Percentiles rank a stretch among this genome's conserved stretches.
phyloP scores from a whole-genome alignment of 1,139 yeast genomes.

The Yamadazyma diddensiae region DNA sequence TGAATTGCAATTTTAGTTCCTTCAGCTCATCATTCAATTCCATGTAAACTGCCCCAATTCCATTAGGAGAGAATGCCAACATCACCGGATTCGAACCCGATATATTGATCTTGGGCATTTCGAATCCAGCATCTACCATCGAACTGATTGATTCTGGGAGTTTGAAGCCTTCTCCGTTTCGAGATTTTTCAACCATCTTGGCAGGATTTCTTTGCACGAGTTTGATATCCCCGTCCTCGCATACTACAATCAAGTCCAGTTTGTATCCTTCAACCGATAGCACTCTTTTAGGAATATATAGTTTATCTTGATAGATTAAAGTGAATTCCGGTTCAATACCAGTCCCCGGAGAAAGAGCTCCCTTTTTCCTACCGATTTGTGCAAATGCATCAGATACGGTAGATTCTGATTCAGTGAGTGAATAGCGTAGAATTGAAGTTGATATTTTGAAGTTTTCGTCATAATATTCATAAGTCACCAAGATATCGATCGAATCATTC shows the following conservation, averaged over 20 bases:
- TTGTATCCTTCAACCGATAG: neutral
- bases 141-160: conserved; percentile 10
- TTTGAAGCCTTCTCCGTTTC: conserved; percentile 19
- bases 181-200: conserved; percentile 25
- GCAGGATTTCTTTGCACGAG: neutral
- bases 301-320: conserved; percentile 17
- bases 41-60: conserved; percentile 46
- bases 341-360: conserved; percentile 9
- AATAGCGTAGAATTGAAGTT: conserved; percentile 38
- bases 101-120: conserved; percentile 30
- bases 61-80: conserved; percentile 53
- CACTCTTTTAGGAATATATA: conserved; percentile 5
- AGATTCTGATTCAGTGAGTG: conserved; percentile 25
- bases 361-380: conserved; percentile 31
- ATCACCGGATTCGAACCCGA: conserved; percentile 28
- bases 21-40: conserved; percentile 18
- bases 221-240: conserved; percentile 30
- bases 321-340: conserved; percentile 10
- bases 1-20: conserved; percentile 27
- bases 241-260: conserved; percentile 4
- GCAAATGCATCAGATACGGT: conserved; percentile 29
- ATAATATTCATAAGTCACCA: conserved; percentile 31
- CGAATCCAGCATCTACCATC: conserved; percentile 58
- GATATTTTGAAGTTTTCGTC: conserved; percentile 15
- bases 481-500: conserved; percentile 34